Base-by-base conservation (phyloP, 2,329 filamentous ascomycete genomes). In the Monilinia fructigena region DNA sequence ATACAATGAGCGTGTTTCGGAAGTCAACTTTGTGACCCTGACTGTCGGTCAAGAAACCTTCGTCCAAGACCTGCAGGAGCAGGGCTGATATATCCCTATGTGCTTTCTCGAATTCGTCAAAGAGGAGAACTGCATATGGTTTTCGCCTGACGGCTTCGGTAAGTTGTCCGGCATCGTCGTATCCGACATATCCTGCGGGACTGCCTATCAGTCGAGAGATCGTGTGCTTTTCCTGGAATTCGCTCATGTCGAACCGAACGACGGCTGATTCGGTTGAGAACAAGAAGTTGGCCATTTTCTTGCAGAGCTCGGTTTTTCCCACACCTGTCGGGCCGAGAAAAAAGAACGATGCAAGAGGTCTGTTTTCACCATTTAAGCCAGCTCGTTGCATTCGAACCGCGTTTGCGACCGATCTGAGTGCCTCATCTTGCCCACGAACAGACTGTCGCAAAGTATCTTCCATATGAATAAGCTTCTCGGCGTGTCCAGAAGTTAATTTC, bases 1-100 rank as follows among this genome's bases (percentile, higher is more conserved):
- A 84, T 2, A 98, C 94, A 72, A 98, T 97, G 74, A 98, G 90
- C 10, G 94, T 97, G 78, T 97, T 98, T 68, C 91, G 86, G 82
- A 98, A 98, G 76, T 98, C 95, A 68, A 99, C 90, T 78, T 95
- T 97, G 81, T 97, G 93, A 42, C 95, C 95, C 79, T 98, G 94
- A 0, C 92, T 88, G 76, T 98, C 95, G 0, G 94, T 98, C 60
- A 99, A 84, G 80, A 95, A 97, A 3, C 95, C 95, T 77, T 98
- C 95, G 75, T 98, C 95, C 0, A 99, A 86, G 0, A 98, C 94
- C 78, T 98, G 95, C 4, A 99, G 85, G 4, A 99, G 84, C 3
- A 99, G 82, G 0, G 93, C 90, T 0, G 92, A 96, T 71, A 98
- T 97, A 73, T 99, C 95, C 64, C 92, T 89, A 76, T 98, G 95